Evolutionary conservation across 106 monocot genomes (phyloP).

Genomic region (Dendrobium nobile): DNA sequence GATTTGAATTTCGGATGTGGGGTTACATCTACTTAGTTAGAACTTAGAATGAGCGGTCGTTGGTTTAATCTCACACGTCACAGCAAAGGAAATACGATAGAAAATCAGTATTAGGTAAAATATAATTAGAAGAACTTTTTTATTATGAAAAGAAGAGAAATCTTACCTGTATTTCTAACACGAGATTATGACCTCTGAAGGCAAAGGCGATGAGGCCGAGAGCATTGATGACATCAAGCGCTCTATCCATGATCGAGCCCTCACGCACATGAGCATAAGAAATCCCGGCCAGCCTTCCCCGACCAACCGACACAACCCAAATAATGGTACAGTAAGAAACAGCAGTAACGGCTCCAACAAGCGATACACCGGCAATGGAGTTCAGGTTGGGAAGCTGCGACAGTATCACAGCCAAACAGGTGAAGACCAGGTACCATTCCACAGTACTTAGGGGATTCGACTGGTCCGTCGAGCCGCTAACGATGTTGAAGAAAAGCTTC

Average conservation of each 20-base stretch:
- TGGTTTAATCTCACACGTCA: no score
- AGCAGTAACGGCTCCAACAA: slow-evolving; percentile 63
- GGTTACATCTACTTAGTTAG: no score
- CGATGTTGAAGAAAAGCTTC: slow-evolving; percentile 71
- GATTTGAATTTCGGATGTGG: no score
- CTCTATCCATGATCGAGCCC: slow-evolving; percentile 16
- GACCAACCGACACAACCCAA: slow-evolving; percentile 66
- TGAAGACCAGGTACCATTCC: slow-evolving; percentile 94
- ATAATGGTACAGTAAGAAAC: slow-evolving; percentile 76
- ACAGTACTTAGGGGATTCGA: slow-evolving; percentile 48
- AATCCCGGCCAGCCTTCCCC: slow-evolving; percentile 34
- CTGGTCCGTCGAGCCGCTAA: slow-evolving; percentile 41
- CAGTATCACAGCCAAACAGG: slow-evolving; percentile 55
- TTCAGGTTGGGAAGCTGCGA: slow-evolving; percentile 95
- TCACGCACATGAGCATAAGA: slow-evolving; percentile 29
- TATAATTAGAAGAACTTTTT: no score
- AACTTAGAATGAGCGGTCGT: no score
- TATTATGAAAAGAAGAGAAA: no score
- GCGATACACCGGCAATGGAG: slow-evolving; percentile 83
- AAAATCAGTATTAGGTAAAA: no score
- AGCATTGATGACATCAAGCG: slow-evolving; percentile 46
- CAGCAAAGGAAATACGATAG: no score
- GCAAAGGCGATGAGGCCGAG: slow-evolving; percentile 83
- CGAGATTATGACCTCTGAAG: slow-evolving; percentile 89
- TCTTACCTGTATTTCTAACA: slow-evolving; percentile 83